phyloP scores from a whole-genome alignment of 169 alveolate genomes.

The Eimeria brunetti region DNA sequence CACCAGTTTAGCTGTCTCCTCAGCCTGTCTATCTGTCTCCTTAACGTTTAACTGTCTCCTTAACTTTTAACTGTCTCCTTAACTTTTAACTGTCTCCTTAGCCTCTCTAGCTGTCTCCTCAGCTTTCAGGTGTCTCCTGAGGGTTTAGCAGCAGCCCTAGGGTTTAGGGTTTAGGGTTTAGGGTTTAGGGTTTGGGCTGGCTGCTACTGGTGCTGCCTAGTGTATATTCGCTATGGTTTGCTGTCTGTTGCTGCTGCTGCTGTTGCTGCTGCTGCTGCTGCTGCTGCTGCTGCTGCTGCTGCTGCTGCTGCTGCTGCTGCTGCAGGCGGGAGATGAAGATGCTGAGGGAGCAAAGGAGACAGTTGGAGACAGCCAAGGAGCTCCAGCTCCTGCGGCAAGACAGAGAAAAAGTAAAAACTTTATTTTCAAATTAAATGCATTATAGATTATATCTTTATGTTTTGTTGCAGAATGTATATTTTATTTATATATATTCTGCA shows the following conservation, averaged over 20 bases:
- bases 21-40: neutral
- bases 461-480: too few relatives aligned
- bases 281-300: neutral
- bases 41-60: neutral
- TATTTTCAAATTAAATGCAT: too few relatives aligned
- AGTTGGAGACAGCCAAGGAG: neutral
- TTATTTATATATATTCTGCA: too few relatives aligned
- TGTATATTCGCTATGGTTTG: neutral
- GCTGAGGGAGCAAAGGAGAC: too few relatives aligned
- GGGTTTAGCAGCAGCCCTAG: too few relatives aligned
- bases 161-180: too few relatives aligned
- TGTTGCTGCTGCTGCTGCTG: neutral
- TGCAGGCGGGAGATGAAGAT: neutral
- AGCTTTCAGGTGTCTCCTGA: neutral
- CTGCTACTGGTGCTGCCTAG: neutral
- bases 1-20: neutral
- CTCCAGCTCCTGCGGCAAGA: slow-evolving; percentile 24
- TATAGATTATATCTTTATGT: too few relatives aligned
- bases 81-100: neutral
- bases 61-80: neutral
- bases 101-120: neutral
- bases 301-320: slow-evolving; percentile 9
- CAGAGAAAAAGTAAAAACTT: slow-evolving; percentile 7
- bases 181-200: too few relatives aligned
- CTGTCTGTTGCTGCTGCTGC: neutral